phyloP scores from a whole-genome alignment of 129 eudicot species.

The Centaurea solstitialis region DNA sequence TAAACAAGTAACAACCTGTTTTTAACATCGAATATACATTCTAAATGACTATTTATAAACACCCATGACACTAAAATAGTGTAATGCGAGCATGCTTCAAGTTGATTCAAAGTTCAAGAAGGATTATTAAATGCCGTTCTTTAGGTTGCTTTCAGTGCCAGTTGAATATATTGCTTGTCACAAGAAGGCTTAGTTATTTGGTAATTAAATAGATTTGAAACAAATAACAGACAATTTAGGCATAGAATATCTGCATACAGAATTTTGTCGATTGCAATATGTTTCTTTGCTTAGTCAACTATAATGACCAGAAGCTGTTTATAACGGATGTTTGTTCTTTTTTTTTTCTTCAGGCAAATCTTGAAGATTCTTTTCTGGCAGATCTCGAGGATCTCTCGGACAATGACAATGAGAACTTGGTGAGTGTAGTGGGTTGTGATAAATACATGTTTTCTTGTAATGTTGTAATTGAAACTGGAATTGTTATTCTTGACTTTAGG shows the following conservation, averaged over 20 bases:
- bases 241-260: neutral
- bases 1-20: too few relatives aligned
- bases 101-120: neutral
- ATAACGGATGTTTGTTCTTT: neutral
- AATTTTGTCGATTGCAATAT: neutral
- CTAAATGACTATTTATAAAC: too few relatives aligned
- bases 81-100: neutral
- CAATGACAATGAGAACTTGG: slow-evolving; percentile 68
- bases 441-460: neutral
- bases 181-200: neutral
- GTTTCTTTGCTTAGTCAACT: neutral
- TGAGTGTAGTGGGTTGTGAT: slow-evolving; percentile 30
- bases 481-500: neutral
- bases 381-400: slow-evolving; percentile 98
- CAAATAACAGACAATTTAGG: neutral
- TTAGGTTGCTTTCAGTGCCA: neutral
- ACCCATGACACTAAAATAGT: too few relatives aligned
- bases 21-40: too few relatives aligned
- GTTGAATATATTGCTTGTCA: neutral
- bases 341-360: slow-evolving; percentile 68
- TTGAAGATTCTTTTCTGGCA: slow-evolving; percentile 93
- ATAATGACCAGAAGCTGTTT: neutral
- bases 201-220: neutral
- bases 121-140: neutral
- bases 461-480: neutral